phyloP scores from a whole-genome alignment of 495 filamentous ascomycete species.

The Penicillium dipodomyicola region DNA sequence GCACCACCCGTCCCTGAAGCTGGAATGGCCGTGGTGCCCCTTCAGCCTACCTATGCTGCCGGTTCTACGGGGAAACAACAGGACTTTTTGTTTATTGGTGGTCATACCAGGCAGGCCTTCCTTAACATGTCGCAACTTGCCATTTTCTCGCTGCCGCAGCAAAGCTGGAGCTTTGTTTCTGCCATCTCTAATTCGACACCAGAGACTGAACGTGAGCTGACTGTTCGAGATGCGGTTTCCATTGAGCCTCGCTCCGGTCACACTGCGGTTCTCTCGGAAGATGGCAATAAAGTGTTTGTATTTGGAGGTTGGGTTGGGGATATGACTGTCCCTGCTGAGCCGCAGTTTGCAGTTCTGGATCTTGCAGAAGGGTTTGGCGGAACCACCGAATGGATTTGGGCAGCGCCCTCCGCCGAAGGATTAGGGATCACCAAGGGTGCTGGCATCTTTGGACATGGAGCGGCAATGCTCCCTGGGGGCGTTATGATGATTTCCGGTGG shows the following conservation, averaged over 20 bases:
- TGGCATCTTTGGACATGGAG: slow-evolving; percentile 84
- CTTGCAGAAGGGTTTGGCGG: slow-evolving; percentile 70
- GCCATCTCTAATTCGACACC: slow-evolving; percentile 47
- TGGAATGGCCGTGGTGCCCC: slow-evolving; percentile 76
- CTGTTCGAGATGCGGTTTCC: slow-evolving; percentile 33
- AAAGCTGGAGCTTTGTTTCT: slow-evolving; percentile 77
- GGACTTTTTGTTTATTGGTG: slow-evolving; percentile 78
- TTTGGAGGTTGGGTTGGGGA: slow-evolving; percentile 93
- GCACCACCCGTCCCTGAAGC: slow-evolving; percentile 75
- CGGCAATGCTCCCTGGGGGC: slow-evolving; percentile 76
- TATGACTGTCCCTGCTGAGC: slow-evolving; percentile 65
- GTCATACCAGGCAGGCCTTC: slow-evolving; percentile 79
- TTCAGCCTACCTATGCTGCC: slow-evolving; percentile 61
- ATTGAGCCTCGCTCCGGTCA: slow-evolving; percentile 85
- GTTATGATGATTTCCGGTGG: slow-evolving; percentile 90
- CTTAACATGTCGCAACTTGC: slow-evolving; percentile 92
- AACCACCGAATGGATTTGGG: slow-evolving; percentile 71
- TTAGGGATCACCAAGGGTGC: slow-evolving; percentile 44
- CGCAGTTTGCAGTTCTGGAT: slow-evolving; percentile 74
- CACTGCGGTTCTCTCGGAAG: slow-evolving; percentile 71
- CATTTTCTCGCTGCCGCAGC: slow-evolving; percentile 79
- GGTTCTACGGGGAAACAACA: slow-evolving; percentile 56
- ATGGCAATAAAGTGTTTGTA: slow-evolving; percentile 71
- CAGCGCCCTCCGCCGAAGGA: slow-evolving; percentile 31
- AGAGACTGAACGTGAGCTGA: slow-evolving; percentile 54